phyloP scores from a whole-genome alignment of 768 basidiomycete species.

The Leccinum ochraceum region DNA sequence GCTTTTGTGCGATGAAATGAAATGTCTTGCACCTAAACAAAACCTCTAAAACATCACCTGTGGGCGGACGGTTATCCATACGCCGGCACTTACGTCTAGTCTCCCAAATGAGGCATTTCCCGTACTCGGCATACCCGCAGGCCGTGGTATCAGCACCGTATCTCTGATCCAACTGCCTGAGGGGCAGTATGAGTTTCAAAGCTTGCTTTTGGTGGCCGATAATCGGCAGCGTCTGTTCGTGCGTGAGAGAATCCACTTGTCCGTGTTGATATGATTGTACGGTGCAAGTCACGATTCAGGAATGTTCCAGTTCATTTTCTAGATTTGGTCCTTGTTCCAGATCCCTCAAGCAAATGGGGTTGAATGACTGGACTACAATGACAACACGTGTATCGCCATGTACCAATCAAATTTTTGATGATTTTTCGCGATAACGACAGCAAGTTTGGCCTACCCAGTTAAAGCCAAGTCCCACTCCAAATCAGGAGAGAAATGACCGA shows the following conservation, averaged over 20 bases:
- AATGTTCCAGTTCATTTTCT: conserved; percentile 19
- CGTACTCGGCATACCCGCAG: conserved; percentile 6
- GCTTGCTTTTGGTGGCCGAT: conserved; percentile 18
- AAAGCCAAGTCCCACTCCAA: conserved; percentile 14
- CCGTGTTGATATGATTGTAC: conserved; percentile 23
- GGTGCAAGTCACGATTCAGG: conserved; percentile 28
- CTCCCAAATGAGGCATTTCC: conserved; percentile 7
- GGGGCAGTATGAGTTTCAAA: conserved; percentile 27
- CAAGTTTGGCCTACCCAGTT: conserved; percentile 9
- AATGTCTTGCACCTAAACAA: neutral
- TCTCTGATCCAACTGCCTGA: conserved; percentile 23
- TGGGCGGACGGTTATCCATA: neutral
- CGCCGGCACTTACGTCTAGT: neutral
- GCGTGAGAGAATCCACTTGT: conserved; percentile 26
- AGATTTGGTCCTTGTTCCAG: conserved; percentile 23
- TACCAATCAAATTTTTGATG: conserved; percentile 2
- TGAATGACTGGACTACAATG: conserved; percentile 8
- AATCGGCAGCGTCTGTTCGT: conserved; percentile 23
- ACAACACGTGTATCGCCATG: conserved; percentile 29
- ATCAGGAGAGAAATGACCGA: conserved; percentile 21
- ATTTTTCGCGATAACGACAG: conserved; percentile 6
- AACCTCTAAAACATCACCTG: neutral
- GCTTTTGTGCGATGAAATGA: conserved; percentile 9
- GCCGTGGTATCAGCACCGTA: conserved; percentile 21
- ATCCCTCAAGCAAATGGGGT: conserved; percentile 17